These are phyloP conservation scores for Epichloe typhina DNA, from an alignment of 2,329 filamentous ascomycete genomes.

Conservation along the genomic window DNA sequence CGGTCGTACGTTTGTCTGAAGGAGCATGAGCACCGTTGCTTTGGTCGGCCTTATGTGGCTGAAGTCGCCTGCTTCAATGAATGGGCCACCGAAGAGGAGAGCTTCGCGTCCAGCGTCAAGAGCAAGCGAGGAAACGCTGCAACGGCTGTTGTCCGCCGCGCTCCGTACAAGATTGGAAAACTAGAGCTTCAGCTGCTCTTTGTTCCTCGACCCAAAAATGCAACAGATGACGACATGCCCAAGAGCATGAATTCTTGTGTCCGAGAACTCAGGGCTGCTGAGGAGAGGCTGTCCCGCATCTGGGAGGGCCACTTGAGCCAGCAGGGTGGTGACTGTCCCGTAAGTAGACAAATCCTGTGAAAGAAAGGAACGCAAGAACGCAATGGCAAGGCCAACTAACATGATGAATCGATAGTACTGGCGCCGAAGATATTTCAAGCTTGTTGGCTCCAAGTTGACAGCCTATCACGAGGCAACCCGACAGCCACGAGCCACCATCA, in stretches of 20 bases:
- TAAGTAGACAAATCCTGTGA: constrained; percentile 38
- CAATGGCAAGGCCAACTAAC: constrained; percentile 21
- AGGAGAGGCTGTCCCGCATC: constrained; percentile 61
- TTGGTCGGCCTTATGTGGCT: constrained; percentile 73
- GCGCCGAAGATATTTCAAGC: constrained; percentile 94
- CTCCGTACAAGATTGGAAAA: constrained; percentile 95
- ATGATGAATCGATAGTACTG: constrained; percentile 53
- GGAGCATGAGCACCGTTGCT: constrained; percentile 80
- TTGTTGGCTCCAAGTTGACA: constrained; percentile 79
- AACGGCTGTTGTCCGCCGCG: constrained; percentile 58
- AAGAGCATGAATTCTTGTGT: constrained; percentile 98
- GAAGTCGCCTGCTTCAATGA: constrained; percentile 97
- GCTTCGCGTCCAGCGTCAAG: constrained; percentile 74
- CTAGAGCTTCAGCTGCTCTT: constrained; percentile 89
- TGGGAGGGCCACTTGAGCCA: constrained; percentile 89
- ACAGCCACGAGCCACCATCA: constrained; percentile 93
- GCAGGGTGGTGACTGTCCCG: constrained; percentile 92
- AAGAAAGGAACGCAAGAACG: too few relatives aligned
- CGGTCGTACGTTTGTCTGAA: constrained; percentile 88
- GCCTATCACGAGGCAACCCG: constrained; percentile 93
- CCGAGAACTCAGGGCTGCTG: constrained; percentile 81
- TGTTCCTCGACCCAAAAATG: constrained; percentile 79
- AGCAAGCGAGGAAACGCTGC: constrained; percentile 70
- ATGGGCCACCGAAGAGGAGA: constrained; percentile 82
- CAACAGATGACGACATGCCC: constrained; percentile 89